Evolutionary conservation across 768 basidiomycete genomes (phyloP).

Genomic region (Pholiota conissans): DNA sequence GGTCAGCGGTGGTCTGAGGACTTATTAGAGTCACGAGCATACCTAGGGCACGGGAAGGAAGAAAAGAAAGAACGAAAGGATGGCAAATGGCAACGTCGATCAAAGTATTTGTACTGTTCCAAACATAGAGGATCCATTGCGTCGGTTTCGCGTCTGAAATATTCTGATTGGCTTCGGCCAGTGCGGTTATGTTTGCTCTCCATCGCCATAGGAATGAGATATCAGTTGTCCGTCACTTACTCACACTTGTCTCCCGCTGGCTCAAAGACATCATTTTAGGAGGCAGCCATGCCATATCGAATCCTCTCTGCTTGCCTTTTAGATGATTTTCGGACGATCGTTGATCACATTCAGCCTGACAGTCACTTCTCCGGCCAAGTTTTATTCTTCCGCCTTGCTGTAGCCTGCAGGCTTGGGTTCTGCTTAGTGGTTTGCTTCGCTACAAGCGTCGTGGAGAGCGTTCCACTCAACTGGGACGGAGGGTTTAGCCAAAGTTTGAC

Average conservation of each 20-base stretch:
- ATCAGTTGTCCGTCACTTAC: slow-evolving; percentile 12
- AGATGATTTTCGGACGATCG: neutral
- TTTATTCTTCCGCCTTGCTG: neutral
- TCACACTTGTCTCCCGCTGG: neutral
- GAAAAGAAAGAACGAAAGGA: slow-evolving; percentile 27
- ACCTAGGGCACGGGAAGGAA: slow-evolving; percentile 37
- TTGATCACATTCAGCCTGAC: neutral
- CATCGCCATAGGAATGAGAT: slow-evolving; percentile 15
- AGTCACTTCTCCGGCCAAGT: neutral
- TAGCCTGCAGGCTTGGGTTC: neutral
- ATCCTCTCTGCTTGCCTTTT: neutral
- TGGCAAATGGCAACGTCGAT: slow-evolving; percentile 24
- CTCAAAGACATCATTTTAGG: neutral
- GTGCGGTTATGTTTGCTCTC: slow-evolving; percentile 19
- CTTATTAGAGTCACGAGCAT: slow-evolving; percentile 19
- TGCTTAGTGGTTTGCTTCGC: neutral
- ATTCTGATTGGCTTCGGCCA: slow-evolving; percentile 33
- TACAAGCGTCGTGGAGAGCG: neutral
- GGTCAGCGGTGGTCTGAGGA: slow-evolving; percentile 5
- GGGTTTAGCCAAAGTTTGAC: neutral
- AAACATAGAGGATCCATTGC: slow-evolving; percentile 26
- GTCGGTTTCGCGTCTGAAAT: slow-evolving; percentile 17
- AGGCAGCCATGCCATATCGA: neutral
- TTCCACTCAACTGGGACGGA: neutral
- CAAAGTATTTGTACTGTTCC: slow-evolving; percentile 34